Conservation (phyloP, 352 stramenopile species). For the Globisporangium irregulare region DNA sequence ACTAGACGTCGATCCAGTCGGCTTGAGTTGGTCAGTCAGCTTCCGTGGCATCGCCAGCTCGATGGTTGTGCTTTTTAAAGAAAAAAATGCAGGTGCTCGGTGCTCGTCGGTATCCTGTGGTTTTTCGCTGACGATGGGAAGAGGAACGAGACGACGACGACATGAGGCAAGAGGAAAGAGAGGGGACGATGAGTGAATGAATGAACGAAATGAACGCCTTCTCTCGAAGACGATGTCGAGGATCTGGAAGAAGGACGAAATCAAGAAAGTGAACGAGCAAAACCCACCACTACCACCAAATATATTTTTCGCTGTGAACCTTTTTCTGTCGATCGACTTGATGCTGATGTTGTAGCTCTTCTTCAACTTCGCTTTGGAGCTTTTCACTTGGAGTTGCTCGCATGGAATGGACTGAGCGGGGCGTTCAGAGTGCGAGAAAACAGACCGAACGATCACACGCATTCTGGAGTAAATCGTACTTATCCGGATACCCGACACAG, state of each 20-base stretch:
- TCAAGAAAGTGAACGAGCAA: not conserved
- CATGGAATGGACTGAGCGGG: too few species aligned
- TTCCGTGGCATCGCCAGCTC: not conserved
- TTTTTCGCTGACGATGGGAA: slow-evolving; percentile 5
- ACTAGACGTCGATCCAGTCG: slow-evolving; percentile 31
- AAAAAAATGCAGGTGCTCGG: slow-evolving; percentile 1
- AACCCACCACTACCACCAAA: not conserved
- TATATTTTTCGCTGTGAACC: slow-evolving; percentile 13
- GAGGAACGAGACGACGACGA: slow-evolving; percentile 1
- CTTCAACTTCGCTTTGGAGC: not conserved
- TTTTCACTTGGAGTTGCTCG: too few species aligned
- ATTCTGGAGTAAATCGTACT: slow-evolving; percentile 1
- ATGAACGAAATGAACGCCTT: not conserved
- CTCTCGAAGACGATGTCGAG: not conserved
- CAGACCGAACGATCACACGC: not conserved
- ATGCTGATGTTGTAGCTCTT: not conserved
- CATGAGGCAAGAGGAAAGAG: not conserved
- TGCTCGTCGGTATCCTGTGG: not conserved
- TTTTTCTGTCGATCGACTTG: not conserved
- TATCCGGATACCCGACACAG: not conserved
- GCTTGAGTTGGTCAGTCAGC: slow-evolving; percentile 8
- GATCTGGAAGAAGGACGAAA: not conserved
- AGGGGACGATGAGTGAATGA: slow-evolving; percentile 3
- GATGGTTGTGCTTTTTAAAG: slow-evolving; percentile 1
- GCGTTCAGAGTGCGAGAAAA: not conserved